Percentiles rank a stretch among this genome's conserved stretches.
Conservation (phyloP, 495 filamentous ascomycete genomes). For the Penicillium chermesinum region DNA sequence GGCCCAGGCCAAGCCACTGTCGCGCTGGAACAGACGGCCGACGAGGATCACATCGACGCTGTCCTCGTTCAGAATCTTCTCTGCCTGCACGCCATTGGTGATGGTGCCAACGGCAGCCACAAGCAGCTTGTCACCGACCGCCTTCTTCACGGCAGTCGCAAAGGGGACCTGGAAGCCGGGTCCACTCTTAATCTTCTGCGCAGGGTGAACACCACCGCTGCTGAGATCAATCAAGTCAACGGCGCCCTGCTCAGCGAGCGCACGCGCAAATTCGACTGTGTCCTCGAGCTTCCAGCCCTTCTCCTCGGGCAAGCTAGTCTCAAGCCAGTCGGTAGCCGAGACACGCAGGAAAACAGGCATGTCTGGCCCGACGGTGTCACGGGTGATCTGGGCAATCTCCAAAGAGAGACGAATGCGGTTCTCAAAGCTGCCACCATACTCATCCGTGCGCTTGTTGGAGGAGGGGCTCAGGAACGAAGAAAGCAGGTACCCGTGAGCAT, state of each 20-base stretch:
- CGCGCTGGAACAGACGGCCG: conserved; percentile 67
- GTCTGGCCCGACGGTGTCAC: conserved; percentile 46
- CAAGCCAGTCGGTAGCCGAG: conserved; percentile 57
- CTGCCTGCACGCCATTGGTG: conserved; percentile 53
- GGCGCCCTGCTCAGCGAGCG: conserved; percentile 49
- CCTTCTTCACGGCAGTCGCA: conserved; percentile 57
- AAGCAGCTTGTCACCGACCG: conserved; percentile 53
- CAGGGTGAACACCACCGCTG: conserved; percentile 53
- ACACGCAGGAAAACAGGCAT: conserved; percentile 67
- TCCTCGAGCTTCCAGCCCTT: conserved; percentile 55
- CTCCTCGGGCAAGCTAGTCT: conserved; percentile 41
- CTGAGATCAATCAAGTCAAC: conserved; percentile 66
- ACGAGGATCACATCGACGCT: conserved; percentile 56
- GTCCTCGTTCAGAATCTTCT: conserved; percentile 52
- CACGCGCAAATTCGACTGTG: conserved; percentile 49
- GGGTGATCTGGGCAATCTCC: conserved; percentile 55
- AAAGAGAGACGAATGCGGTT: conserved; percentile 55
- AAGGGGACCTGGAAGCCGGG: conserved; percentile 66
- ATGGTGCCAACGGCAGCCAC: conserved; percentile 64
- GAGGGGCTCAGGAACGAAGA: conserved; percentile 60
- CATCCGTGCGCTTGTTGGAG: conserved; percentile 56
- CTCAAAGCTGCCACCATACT: conserved; percentile 62
- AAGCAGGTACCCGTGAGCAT: conserved; percentile 62
- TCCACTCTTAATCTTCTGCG: conserved; percentile 52
- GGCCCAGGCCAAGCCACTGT: conserved; percentile 60